phyloP scores from a whole-genome alignment of 495 filamentous ascomycete species.

The Aspergillus hancockii region DNA sequence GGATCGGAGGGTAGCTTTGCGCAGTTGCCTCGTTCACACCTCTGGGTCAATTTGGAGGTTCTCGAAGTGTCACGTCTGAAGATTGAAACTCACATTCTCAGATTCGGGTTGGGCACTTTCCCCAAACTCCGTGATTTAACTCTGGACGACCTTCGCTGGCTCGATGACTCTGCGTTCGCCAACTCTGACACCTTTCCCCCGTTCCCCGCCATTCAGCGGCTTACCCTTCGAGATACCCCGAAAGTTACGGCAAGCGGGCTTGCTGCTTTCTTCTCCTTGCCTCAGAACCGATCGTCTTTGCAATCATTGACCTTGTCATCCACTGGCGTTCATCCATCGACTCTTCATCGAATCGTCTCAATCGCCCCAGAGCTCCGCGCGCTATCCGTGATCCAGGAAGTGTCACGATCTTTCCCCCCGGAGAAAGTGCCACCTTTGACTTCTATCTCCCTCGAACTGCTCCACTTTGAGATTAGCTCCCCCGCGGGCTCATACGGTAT shows the following conservation, averaged over 20 bases:
- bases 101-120: slow-evolving; percentile 69
- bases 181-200: slow-evolving; percentile 57
- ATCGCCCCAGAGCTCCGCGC: slow-evolving; percentile 60
- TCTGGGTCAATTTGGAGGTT: slow-evolving; percentile 80
- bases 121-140: slow-evolving; percentile 69
- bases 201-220: slow-evolving; percentile 68
- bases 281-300: slow-evolving; percentile 52
- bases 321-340: slow-evolving; percentile 65
- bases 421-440: slow-evolving; percentile 60
- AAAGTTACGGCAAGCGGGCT: slow-evolving; percentile 72
- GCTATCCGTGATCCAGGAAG: slow-evolving; percentile 67
- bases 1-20: slow-evolving; percentile 81
- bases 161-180: slow-evolving; percentile 76
- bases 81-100: slow-evolving; percentile 69
- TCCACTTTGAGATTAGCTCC: slow-evolving; percentile 82
- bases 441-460: slow-evolving; percentile 63
- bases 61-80: slow-evolving; percentile 73
- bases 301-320: slow-evolving; percentile 61
- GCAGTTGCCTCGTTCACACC: slow-evolving; percentile 58
- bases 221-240: slow-evolving; percentile 67
- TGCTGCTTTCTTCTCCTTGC: slow-evolving; percentile 57
- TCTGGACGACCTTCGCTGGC: slow-evolving; percentile 61
- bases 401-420: slow-evolving; percentile 64
- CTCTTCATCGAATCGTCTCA: slow-evolving; percentile 64
- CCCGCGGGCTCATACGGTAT: slow-evolving; percentile 53